These are phyloP conservation scores for Phytomonas sp. DNA, from an alignment of 208 protist species.

Conservation along the genomic window DNA sequence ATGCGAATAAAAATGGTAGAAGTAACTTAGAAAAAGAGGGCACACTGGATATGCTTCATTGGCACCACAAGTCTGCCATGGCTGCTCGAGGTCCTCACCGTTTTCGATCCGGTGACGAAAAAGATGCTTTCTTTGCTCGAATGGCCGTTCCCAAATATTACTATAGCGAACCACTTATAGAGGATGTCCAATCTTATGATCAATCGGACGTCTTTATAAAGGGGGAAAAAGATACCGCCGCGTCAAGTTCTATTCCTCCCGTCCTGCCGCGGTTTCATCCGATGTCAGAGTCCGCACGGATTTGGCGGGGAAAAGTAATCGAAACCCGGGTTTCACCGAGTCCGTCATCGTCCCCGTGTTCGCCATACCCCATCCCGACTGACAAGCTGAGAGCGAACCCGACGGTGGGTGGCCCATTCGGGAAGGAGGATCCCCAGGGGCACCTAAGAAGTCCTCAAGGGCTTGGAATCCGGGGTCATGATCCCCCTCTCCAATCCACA, in stretches of 20 bases:
- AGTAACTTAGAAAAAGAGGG: background rate
- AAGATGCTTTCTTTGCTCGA: constrained; percentile 27
- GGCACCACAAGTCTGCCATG: background rate
- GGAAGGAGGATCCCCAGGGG: background rate
- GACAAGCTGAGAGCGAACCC: background rate
- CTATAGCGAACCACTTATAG: constrained; percentile 9
- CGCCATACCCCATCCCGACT: background rate
- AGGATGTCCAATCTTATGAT: constrained; percentile 18
- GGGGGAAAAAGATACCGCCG: background rate
- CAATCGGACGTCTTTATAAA: background rate
- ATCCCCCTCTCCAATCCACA: background rate
- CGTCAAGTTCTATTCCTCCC: background rate
- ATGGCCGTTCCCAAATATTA: constrained; percentile 23
- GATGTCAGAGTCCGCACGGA: background rate
- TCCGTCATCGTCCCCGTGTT: background rate
- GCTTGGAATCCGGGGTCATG: background rate
- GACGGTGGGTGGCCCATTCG: background rate
- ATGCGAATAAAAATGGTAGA: background rate
- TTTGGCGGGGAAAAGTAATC: background rate
- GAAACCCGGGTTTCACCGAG: background rate
- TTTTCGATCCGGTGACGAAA: background rate
- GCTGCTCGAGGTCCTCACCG: background rate
- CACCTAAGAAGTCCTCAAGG: background rate
- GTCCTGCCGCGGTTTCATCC: background rate
- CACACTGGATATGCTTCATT: background rate